Percentiles rank a stretch among this genome's conserved stretches.
phyloP scores from a whole-genome alignment of 1,139 yeast genomes.

The Blastobotrys elegans region DNA sequence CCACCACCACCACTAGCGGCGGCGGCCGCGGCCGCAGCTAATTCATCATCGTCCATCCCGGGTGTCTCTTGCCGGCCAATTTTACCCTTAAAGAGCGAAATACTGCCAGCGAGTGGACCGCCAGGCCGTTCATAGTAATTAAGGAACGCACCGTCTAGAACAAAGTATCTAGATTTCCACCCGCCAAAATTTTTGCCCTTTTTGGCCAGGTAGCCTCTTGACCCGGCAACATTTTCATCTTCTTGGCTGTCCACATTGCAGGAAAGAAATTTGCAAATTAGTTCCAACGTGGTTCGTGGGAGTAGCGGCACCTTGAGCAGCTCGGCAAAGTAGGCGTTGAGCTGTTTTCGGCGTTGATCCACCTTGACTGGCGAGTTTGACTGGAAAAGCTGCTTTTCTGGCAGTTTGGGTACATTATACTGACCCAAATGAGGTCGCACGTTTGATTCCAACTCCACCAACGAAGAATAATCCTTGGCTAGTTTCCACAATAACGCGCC shows the following conservation, averaged over 20 bases:
- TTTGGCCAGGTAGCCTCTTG: constrained; percentile 63
- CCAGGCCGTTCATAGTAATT: constrained; percentile 59
- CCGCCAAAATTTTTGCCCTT: constrained; percentile 55
- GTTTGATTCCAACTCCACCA: constrained; percentile 51
- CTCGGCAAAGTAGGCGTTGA: constrained; percentile 57
- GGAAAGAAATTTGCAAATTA: constrained; percentile 63
- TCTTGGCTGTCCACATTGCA: constrained; percentile 24
- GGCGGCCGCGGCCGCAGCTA: no score
- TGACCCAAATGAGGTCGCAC: constrained; percentile 46
- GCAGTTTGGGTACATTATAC: constrained; percentile 57
- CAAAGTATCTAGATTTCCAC: constrained; percentile 77
- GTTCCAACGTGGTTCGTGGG: constrained; percentile 50
- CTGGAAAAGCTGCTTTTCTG: constrained; percentile 53
- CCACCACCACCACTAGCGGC: no score
- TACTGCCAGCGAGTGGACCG: constrained; percentile 53
- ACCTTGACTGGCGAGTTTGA: constrained; percentile 62
- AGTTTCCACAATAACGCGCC: constrained; percentile 69
- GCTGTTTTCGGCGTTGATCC: constrained; percentile 50
- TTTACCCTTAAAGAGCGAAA: constrained; percentile 53
- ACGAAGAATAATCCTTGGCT: constrained; percentile 53
- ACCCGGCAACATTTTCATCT: constrained; percentile 50
- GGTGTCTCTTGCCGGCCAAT: constrained; percentile 59
- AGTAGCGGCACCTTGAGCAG: constrained; percentile 53
- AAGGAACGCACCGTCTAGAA: constrained; percentile 58
- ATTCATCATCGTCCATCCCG: no score